Evolutionary conservation across 495 filamentous ascomycete species (phyloP), one percentile per base, ranked within the genome.

Genomic region (Hapsidospora chrysogenum): DNA sequence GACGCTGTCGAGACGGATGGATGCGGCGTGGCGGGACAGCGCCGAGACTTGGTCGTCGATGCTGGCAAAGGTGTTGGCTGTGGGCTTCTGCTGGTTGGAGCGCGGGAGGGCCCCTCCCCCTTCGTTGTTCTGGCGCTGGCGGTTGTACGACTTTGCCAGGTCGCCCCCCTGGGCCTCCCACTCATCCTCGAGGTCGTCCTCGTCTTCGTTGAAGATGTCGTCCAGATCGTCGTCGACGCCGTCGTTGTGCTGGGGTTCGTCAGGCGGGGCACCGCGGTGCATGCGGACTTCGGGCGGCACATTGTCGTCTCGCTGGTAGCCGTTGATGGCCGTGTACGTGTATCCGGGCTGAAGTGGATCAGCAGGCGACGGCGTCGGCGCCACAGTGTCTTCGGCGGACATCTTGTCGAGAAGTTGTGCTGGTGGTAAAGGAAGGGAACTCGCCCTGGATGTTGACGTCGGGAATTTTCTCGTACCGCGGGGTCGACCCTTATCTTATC

Each of bases 91-190:
- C 2, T 74, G 64, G 46, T 93, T 93, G 36, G 75, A 73, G 52
- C 80, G 80, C n/a, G 74, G 74, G 17, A 67, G 60, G 3, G 66
- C 61, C 60, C 64, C 34, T 65, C 57, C 18, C 38, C n/a, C 32
- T 23, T 53, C 51, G 42, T 72, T 64, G 36, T 60, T 60, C 48
- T 52, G 74, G 54, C 73, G 66, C 49, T 89, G 83, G 37, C 86
- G 82, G 53, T 94, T 97, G 61, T 93, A 94, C 17, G 75, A 72
- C 56, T 93, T 92, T 26, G 85, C 83, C 28, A 85, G 70, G 50
- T 94, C 81, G 23, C 63, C 56, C 37, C 80, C 72, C 1, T 68
- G 63, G 4, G 72, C 60, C 16, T 56, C 59, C 35, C 71, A 66
- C 4, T 78, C 70, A 25, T 72, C 70, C 30, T 66, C 61, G 25